A percentile compares a stretch with the other conserved stretches of the same genome.
phyloP scores from a whole-genome alignment of 176 grass and related monocot species.

The Triticum turgidum region DNA sequence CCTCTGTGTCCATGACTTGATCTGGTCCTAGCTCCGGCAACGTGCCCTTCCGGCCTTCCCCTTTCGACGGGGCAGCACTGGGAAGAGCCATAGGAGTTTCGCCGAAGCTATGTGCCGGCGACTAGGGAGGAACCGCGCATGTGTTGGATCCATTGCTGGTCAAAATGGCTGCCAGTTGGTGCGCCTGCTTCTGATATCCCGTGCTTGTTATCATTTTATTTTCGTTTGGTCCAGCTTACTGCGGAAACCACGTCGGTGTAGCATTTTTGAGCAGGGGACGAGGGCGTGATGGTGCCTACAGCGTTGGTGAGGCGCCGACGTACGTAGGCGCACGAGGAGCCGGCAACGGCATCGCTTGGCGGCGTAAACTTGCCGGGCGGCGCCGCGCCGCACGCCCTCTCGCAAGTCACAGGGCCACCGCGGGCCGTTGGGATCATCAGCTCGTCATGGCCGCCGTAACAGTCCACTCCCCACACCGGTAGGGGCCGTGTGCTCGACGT shows the following conservation, averaged over 20 bases:
- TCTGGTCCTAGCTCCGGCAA: background rate
- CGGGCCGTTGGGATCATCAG: background rate
- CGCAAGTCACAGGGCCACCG: background rate
- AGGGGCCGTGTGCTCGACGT: background rate
- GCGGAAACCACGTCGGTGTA: too few species aligned
- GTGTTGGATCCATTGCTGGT: background rate
- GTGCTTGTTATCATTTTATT: too few species aligned
- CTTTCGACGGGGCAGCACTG: background rate
- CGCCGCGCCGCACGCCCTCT: background rate
- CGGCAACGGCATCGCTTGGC: background rate
- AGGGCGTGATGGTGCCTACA: too few species aligned
- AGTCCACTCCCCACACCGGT: background rate
- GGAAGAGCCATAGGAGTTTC: background rate
- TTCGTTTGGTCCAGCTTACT: too few species aligned
- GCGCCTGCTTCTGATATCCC: too few species aligned
- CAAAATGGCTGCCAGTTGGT: background rate
- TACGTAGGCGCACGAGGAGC: background rate
- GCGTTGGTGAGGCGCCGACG: background rate
- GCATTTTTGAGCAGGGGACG: too few species aligned
- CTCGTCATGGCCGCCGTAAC: background rate
- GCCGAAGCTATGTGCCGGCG: background rate
- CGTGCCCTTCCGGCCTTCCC: background rate
- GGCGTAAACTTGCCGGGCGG: background rate
- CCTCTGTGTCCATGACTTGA: constrained; percentile 12
- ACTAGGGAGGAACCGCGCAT: background rate